Evolutionary conservation across 1,284 basidiomycete species (phyloP), one percentile per base, ranked within the genome.

Genomic region (Erythrobasidium hasegawianum): DNA sequence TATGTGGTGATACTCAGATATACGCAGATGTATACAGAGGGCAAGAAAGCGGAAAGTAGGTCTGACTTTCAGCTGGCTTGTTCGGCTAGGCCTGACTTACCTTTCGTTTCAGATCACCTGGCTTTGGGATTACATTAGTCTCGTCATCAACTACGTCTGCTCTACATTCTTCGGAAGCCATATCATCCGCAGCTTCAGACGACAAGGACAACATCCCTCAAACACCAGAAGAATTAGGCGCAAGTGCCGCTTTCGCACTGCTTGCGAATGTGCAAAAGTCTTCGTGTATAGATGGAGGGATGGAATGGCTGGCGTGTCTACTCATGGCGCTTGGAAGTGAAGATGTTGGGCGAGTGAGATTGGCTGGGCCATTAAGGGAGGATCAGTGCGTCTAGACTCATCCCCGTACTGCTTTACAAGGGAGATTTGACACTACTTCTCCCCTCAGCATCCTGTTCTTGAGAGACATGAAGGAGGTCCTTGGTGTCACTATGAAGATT

Each of bases 21-120:
- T 96, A 97, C 76, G 96, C 96, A 0, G 96, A 98, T 73, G 93
- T 97, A 13, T 98, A 97, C 80, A 93, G 96, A 76, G 94, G 94
- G 9, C 90, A 93, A 24, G 96, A 98, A 69, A 91, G 90, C 70
- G 96, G 96, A 77, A 96, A 92, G 89, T 89, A 71, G 70, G 88
- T 80, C 16, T 16, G 16, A 26, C 22, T 50, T 24, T 26, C 13
- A 16, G n/a, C 0, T 2, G 0, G 26, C 39, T 59, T 62, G 26
- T 72, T 72, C 18, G 72, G 71, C 14, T 27, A 33, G 52, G 43
- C 18, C 40, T 50, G 18, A 45, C 41, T 20, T n/a, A 20, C 29
- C 0, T 20, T 43, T 22, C 1, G 47, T 29, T 16, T 0, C 71
- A 93, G 90, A 79, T 97, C 95, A 0, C 96, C 96, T 1, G 96